Conservation (phyloP, 2,329 filamentous ascomycete genomes). For the Nemania diffusa region DNA sequence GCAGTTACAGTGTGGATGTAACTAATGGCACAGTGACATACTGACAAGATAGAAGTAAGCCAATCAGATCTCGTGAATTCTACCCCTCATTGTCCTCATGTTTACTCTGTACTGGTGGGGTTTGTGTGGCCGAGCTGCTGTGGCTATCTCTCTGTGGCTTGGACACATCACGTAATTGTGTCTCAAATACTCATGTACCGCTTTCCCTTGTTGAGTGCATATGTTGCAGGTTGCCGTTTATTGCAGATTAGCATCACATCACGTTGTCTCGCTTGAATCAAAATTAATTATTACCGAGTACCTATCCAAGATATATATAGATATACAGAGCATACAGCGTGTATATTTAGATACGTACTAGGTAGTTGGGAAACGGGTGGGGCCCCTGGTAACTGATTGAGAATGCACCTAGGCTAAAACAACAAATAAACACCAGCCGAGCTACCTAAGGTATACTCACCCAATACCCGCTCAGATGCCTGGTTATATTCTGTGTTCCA, state of each 20-base stretch:
- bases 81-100: slow-evolving; percentile 18
- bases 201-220: not conserved
- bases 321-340: too few relatives aligned
- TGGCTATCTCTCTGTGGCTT: not conserved
- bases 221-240: not conserved
- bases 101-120: not conserved
- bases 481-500: too few relatives aligned
- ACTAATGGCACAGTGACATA: not conserved
- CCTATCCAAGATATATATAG: not conserved
- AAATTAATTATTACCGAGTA: not conserved
- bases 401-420: slow-evolving; percentile 26
- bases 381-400: slow-evolving; percentile 15
- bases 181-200: not conserved
- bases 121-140: not conserved
- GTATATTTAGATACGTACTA: not conserved
- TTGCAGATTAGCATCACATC: not conserved
- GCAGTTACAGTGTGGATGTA: not conserved
- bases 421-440: slow-evolving; percentile 21
- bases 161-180: too few relatives aligned
- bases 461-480: too few relatives aligned
- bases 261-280: not conserved
- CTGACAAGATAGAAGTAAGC: not conserved
- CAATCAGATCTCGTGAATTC: slow-evolving; percentile 18
- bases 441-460: not conserved
- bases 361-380: not conserved